Conservation (phyloP, 2,329 filamentous ascomycete species). For the Fusarium floridanum region DNA sequence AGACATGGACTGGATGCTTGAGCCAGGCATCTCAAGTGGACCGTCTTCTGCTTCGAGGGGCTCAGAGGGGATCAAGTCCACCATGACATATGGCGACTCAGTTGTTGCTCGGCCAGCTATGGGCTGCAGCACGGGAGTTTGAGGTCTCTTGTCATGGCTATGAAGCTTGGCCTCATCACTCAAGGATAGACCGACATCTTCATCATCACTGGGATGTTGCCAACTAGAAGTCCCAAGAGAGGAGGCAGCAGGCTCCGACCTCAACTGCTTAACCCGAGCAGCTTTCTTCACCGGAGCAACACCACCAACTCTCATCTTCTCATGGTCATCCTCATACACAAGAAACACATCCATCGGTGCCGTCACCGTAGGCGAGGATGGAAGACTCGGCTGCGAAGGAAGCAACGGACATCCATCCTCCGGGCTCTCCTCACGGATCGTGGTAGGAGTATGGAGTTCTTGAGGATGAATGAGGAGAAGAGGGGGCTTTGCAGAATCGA, state of each 20-base stretch:
- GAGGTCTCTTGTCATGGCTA: not conserved
- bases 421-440: not conserved
- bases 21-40: constrained; percentile 3
- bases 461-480: constrained; percentile 13
- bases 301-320: constrained; percentile 10
- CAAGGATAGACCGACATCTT: not conserved
- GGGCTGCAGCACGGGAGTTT: not conserved
- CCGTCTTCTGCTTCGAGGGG: not conserved
- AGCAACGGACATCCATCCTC: constrained; percentile 13
- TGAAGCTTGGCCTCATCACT: not conserved
- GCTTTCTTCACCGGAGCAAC: not conserved
- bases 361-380: constrained; percentile 2
- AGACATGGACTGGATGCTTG: constrained; percentile 18
- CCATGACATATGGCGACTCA: not conserved
- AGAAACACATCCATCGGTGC: constrained; percentile 36
- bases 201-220: constrained; percentile 5
- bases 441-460: not conserved
- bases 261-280: not conserved
- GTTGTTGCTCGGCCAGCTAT: not conserved
- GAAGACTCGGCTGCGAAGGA: constrained; percentile 14
- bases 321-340: constrained; percentile 21
- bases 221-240: constrained; percentile 11
- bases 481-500: constrained; percentile 4
- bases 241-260: not conserved
- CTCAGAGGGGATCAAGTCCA: not conserved